These are phyloP conservation scores for Starmerella powellii DNA, from an alignment of 805 yeast species.

Conservation along the genomic window DNA sequence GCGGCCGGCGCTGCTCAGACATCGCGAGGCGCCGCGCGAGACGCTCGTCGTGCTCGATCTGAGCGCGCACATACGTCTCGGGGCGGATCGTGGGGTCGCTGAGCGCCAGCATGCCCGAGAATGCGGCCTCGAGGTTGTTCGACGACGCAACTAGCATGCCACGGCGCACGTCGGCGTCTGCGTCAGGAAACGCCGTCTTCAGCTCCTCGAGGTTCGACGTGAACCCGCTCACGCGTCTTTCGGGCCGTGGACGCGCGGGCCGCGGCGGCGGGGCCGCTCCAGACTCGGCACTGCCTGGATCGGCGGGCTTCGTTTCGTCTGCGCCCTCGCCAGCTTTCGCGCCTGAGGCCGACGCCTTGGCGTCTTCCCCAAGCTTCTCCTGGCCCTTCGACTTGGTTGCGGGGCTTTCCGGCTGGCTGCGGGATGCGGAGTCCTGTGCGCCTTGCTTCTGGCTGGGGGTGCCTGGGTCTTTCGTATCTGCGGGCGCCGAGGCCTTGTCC, in stretches of 20 bases:
- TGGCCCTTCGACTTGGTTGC: background rate
- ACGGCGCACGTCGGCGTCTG: constrained; percentile 57
- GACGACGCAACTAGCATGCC: constrained; percentile 78
- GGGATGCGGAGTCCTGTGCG: constrained; percentile 1
- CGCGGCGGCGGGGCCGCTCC: constrained; percentile 16
- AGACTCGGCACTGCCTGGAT: too few relatives aligned
- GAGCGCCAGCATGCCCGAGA: constrained; percentile 69
- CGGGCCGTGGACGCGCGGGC: constrained; percentile 45
- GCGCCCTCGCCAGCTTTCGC: too few relatives aligned
- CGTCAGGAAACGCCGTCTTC: constrained; percentile 73
- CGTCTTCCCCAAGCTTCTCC: background rate
- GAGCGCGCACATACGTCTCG: constrained; percentile 32
- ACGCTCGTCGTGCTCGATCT: constrained; percentile 60
- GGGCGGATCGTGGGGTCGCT: constrained; percentile 40
- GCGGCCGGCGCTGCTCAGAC: constrained; percentile 7
- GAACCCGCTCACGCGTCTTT: constrained; percentile 35
- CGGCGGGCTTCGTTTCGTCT: too few relatives aligned
- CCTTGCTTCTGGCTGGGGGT: too few relatives aligned
- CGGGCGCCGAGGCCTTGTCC: too few relatives aligned
- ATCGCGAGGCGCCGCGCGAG: constrained; percentile 66
- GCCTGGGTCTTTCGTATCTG: too few relatives aligned
- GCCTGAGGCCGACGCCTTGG: too few relatives aligned
- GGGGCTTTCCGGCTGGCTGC: background rate
- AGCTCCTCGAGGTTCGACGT: constrained; percentile 46
- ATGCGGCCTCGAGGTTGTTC: constrained; percentile 73